These are phyloP conservation scores for Breynia disticha DNA, from an alignment of 441 rosid genomes.

Conservation along the genomic window DNA sequence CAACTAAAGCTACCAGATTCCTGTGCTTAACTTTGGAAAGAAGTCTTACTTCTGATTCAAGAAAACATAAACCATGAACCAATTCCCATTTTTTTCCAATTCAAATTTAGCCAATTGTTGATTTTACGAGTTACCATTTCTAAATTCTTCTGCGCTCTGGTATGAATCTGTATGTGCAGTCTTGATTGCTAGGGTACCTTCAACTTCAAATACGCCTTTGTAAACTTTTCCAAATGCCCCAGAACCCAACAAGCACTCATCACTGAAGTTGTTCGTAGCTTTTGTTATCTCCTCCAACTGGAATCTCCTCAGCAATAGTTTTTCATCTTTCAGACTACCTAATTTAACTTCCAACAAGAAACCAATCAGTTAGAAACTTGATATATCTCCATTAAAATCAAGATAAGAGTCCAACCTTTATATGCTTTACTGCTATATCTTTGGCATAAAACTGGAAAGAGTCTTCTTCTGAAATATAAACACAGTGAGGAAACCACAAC, in stretches of 20 bases:
- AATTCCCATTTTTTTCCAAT: too few relatives aligned
- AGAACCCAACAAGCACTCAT: constrained; percentile 40
- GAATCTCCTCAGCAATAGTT: constrained; percentile 33
- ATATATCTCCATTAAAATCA: neutral
- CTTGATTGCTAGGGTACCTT: constrained; percentile 47
- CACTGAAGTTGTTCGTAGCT: constrained; percentile 41
- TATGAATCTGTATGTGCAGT: constrained; percentile 40
- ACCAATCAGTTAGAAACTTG: neutral
- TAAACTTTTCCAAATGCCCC: constrained; percentile 54
- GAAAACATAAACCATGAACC: constrained; percentile 4
- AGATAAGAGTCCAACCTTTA: constrained; percentile 23
- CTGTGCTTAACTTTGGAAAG: constrained; percentile 44
- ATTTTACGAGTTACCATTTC: constrained; percentile 34
- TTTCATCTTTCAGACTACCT: constrained; percentile 31
- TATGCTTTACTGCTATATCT: neutral
- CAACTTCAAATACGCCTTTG: constrained; percentile 31
- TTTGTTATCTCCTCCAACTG: constrained; percentile 29
- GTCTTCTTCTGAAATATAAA: constrained; percentile 25
- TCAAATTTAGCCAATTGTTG: too few relatives aligned
- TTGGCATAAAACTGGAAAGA: constrained; percentile 16
- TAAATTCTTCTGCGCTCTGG: constrained; percentile 50
- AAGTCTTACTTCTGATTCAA: constrained; percentile 46
- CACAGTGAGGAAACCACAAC: constrained; percentile 14
- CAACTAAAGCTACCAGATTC: constrained; percentile 49
- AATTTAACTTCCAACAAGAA: neutral